A percentile compares a stretch with the other conserved stretches of the same genome.
Conservation (phyloP, 306 rosid species). For the Neltuma alba region DNA sequence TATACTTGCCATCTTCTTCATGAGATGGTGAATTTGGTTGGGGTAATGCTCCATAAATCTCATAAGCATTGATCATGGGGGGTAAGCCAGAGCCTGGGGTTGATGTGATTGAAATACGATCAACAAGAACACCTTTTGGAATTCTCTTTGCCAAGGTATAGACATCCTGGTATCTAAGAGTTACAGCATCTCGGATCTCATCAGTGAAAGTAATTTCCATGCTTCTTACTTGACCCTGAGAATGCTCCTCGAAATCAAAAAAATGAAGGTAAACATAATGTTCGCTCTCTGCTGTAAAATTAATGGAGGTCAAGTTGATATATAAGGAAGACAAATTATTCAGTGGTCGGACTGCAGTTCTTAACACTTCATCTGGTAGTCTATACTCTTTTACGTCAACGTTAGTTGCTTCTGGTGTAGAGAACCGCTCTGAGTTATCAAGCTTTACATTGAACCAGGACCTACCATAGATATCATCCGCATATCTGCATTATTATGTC, state of each 20-base stretch:
- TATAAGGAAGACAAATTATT: not conserved
- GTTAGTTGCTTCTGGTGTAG: not conserved
- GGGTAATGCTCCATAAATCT: conserved; percentile 3
- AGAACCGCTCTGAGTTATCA: not conserved
- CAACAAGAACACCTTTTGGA: not conserved
- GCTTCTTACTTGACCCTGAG: not conserved
- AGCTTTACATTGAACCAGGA: not conserved
- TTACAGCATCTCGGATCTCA: not conserved
- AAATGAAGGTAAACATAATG: conserved; percentile 28
- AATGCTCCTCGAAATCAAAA: conserved; percentile 2
- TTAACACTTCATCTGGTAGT: conserved; percentile 19
- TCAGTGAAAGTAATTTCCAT: conserved; percentile 8
- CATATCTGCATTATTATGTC: not conserved
- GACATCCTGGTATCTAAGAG: conserved; percentile 2
- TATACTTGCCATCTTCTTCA: conserved; percentile 18
- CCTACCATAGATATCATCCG: not conserved
- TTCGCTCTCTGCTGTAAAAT: not conserved
- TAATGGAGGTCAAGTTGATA: not conserved
- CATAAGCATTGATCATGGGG: conserved; percentile 34
- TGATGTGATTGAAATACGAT: not conserved
- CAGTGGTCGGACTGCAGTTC: not conserved
- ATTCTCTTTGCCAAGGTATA: not conserved
- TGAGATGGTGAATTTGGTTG: conserved; percentile 14
- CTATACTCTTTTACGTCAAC: not conserved
- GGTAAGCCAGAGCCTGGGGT: not conserved